phyloP scores from a whole-genome alignment of 139 green algal genomes.

The Micractinium sp. region DNA sequence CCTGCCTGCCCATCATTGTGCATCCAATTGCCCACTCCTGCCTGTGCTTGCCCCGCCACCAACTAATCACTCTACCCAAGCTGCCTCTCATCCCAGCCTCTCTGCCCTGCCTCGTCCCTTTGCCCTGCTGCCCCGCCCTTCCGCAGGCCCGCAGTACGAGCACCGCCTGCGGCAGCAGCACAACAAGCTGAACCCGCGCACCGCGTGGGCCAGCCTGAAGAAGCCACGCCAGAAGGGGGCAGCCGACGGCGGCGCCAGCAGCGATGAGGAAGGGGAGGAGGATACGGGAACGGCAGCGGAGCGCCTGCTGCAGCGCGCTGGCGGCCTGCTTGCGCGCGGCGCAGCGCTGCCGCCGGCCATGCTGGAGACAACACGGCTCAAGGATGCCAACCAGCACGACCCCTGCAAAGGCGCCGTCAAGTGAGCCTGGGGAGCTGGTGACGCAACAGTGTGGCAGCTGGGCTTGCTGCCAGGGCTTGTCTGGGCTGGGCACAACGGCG shows the following conservation, averaged over 20 bases:
- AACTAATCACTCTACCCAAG: too few relatives aligned
- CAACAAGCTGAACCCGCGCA: constrained; percentile 68
- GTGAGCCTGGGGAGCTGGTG: neutral
- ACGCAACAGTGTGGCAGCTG: neutral
- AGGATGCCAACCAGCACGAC: constrained; percentile 78
- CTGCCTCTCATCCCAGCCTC: too few relatives aligned
- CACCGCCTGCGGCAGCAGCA: constrained; percentile 78
- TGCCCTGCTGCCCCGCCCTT: neutral
- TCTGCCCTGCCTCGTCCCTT: neutral
- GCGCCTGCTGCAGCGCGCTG: constrained; percentile 37
- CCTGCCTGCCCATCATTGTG: neutral
- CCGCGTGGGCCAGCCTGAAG: constrained; percentile 66
- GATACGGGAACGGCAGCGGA: constrained; percentile 24
- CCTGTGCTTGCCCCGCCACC: too few relatives aligned
- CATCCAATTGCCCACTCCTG: neutral
- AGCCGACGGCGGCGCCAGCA: constrained; percentile 15
- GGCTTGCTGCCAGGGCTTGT: neutral
- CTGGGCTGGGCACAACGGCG: too few relatives aligned
- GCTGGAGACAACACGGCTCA: constrained; percentile 77
- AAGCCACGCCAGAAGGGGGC: constrained; percentile 12
- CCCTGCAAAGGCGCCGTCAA: constrained; percentile 59
- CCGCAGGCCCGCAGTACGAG: constrained; percentile 77
- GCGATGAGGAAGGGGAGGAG: constrained; percentile 34
- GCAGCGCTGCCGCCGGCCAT: constrained; percentile 47
- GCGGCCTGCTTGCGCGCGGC: constrained; percentile 48